A percentile compares a stretch with the other conserved stretches of the same genome.
Conservation (phyloP, 2,329 filamentous ascomycete genomes). For the Acephala macrosclerotiorum region DNA sequence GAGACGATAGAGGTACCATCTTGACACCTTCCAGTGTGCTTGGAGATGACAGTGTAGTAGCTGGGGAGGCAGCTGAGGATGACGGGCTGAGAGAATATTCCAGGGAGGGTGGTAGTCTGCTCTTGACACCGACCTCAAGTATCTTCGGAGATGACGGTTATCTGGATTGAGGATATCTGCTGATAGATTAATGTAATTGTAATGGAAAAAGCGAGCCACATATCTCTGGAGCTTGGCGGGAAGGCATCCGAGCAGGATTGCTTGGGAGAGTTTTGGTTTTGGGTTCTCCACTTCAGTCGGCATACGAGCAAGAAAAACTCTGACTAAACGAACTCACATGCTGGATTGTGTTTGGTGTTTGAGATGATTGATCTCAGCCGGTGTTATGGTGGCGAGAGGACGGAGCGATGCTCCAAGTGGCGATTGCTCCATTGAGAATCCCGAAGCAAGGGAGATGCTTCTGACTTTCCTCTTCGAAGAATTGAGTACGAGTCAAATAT, state of each 20-base stretch:
- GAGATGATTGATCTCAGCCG: no score
- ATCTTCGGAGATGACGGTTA: neutral
- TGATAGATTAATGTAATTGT: neutral
- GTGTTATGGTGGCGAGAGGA: neutral
- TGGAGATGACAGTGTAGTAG: neutral
- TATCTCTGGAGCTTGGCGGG: neutral
- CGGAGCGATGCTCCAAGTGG: no score
- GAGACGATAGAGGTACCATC: neutral
- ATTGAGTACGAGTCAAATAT: neutral
- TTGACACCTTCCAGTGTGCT: neutral
- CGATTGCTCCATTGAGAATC: neutral
- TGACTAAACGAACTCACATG: no score
- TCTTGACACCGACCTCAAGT: no score
- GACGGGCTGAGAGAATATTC: no score
- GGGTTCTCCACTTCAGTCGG: no score
- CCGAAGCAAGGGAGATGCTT: neutral
- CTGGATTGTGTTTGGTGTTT: no score
- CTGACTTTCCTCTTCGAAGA: neutral
- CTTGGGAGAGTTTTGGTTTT: no score
- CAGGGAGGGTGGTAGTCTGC: no score
- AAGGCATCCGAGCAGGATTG: neutral
- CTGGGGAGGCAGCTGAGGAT: no score
- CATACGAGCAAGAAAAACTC: no score
- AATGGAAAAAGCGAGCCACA: neutral
- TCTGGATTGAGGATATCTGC: neutral